Evolutionary conservation across 768 basidiomycete genomes (phyloP).

Genomic region (Collybia sp.): DNA sequence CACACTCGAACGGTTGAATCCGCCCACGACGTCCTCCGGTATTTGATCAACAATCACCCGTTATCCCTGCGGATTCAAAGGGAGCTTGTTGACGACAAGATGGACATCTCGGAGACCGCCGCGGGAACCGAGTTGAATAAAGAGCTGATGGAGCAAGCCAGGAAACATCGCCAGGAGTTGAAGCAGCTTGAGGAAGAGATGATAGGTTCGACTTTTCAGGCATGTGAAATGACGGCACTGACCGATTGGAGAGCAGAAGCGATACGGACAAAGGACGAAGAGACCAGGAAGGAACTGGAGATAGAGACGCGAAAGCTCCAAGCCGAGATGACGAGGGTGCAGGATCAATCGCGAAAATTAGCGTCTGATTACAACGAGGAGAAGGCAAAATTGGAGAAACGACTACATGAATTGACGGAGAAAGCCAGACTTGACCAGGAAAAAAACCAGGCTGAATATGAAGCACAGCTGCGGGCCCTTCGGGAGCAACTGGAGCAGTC

Average conservation of each 20-base stretch:
- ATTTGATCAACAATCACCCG: slow-evolving; percentile 34
- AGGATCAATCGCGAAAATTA: slow-evolving; percentile 33
- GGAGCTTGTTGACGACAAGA: slow-evolving; percentile 41
- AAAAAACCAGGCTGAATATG: no score
- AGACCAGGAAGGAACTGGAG: slow-evolving; percentile 39
- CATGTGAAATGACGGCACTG: no score
- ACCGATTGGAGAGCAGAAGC: slow-evolving; percentile 16
- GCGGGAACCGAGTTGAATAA: slow-evolving; percentile 50
- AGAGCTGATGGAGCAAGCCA: slow-evolving; percentile 42
- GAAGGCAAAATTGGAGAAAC: slow-evolving; percentile 20
- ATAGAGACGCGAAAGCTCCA: slow-evolving; percentile 37
- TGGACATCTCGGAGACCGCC: slow-evolving; percentile 43
- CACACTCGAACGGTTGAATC: slow-evolving; percentile 35
- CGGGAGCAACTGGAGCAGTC: no score
- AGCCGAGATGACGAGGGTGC: slow-evolving; percentile 37
- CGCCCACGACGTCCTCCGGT: slow-evolving; percentile 35
- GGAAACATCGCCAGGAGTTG: slow-evolving; percentile 44
- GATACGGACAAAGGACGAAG: slow-evolving; percentile 39
- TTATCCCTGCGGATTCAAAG: slow-evolving; percentile 46
- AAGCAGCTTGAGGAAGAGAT: slow-evolving; percentile 40
- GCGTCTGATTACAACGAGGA: slow-evolving; percentile 33
- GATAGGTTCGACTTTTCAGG: slow-evolving; percentile 11
- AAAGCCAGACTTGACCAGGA: no score
- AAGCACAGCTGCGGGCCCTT: no score
- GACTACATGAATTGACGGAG: no score